phyloP scores from a whole-genome alignment of 2,329 filamentous ascomycete species.

The Kalaharituber pfeilii region DNA sequence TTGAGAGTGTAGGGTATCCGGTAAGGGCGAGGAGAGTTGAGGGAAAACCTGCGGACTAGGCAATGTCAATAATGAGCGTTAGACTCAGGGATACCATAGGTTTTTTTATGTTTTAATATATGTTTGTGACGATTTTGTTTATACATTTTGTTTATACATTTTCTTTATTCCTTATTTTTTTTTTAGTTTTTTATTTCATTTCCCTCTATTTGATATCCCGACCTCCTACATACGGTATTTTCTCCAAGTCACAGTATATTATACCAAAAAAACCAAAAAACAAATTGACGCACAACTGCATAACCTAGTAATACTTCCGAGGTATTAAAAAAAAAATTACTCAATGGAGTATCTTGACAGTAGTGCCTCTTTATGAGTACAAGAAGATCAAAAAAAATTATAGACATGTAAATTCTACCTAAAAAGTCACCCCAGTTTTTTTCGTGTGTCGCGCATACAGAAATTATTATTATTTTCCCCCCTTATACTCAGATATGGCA shows the following conservation, averaged over 20 bases:
- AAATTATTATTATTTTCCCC: too few relatives aligned
- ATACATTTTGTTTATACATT: background rate
- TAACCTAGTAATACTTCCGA: background rate
- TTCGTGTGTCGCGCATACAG: too few relatives aligned
- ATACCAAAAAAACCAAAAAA: background rate
- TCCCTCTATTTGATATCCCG: background rate
- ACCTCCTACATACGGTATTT: background rate
- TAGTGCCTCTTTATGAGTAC: constrained; percentile 7
- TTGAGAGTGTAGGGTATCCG: constrained; percentile 43
- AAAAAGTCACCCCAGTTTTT: constrained; percentile 3
- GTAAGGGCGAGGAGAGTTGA: too few relatives aligned
- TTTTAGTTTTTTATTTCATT: background rate
- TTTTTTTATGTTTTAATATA: constrained; percentile 4
- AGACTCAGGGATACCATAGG: too few relatives aligned
- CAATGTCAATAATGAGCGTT: too few relatives aligned
- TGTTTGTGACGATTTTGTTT: background rate
- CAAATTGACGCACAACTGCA: background rate
- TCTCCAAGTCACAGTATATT: background rate
- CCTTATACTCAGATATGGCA: too few relatives aligned
- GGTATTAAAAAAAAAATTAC: constrained; percentile 4
- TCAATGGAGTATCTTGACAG: background rate
- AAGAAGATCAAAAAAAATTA: constrained; percentile 5
- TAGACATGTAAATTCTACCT: constrained; percentile 20
- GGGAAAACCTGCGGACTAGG: too few relatives aligned
- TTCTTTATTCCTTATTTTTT: background rate